Conservation (phyloP, 805 yeast species). For the Yarrowia keelungensis region DNA sequence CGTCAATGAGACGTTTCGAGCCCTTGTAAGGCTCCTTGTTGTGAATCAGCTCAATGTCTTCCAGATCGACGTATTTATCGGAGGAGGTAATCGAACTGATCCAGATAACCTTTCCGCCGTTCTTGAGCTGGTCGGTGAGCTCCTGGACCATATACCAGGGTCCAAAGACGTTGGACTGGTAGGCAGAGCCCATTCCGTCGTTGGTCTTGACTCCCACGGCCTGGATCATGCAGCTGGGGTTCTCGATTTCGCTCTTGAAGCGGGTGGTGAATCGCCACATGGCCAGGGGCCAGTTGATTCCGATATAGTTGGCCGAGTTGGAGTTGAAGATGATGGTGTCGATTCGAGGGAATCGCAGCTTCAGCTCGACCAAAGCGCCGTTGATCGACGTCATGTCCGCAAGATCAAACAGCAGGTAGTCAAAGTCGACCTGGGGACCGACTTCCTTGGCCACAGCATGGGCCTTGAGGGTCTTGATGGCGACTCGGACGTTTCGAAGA, state of each 20-base stretch:
- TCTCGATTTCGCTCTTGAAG: constrained; percentile 85
- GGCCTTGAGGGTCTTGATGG: constrained; percentile 60
- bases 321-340: constrained; percentile 88
- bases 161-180: constrained; percentile 96
- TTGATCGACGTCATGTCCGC: constrained; percentile 85
- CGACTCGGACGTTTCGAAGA: constrained; percentile 80
- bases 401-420: constrained; percentile 88
- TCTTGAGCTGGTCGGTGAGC: constrained; percentile 60
- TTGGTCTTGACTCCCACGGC: constrained; percentile 71
- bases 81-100: constrained; percentile 82
- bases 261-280: constrained; percentile 65
- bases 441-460: constrained; percentile 51
- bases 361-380: constrained; percentile 73
- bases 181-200: constrained; percentile 86
- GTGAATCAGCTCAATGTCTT: constrained; percentile 74
- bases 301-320: constrained; percentile 85
- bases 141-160: constrained; percentile 85
- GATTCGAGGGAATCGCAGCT: constrained; percentile 66
- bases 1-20: constrained; percentile 84
- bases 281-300: constrained; percentile 87
- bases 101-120: constrained; percentile 79
- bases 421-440: constrained; percentile 73
- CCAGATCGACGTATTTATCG: constrained; percentile 72
- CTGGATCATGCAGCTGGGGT: constrained; percentile 86
- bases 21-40: constrained; percentile 84